Evolutionary conservation across 148 eudicot species (phyloP).

Genomic region (Camellia granthamiana): DNA sequence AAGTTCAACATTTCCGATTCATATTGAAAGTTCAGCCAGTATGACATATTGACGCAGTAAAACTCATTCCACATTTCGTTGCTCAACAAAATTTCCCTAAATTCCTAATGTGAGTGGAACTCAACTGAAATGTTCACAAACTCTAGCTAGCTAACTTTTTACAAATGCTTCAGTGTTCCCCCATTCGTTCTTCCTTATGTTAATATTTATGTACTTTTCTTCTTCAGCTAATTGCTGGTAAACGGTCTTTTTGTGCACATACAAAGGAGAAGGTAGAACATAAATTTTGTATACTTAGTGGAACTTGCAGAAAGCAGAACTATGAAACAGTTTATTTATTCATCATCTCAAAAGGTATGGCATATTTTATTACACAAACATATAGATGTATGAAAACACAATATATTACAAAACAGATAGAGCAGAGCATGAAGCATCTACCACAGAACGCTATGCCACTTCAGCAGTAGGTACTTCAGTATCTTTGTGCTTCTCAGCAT

Average conservation of each 20-base stretch:
- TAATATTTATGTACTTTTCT: neutral
- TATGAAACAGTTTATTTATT: neutral
- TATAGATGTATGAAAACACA: neutral
- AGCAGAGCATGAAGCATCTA: neutral
- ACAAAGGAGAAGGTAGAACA: neutral
- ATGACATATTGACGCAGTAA: too few relatives aligned
- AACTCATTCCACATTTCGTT: too few relatives aligned
- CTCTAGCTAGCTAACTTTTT: neutral
- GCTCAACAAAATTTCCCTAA: neutral
- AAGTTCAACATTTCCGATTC: too few relatives aligned
- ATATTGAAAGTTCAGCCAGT: too few relatives aligned
- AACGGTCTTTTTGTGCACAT: neutral
- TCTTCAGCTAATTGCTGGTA: neutral
- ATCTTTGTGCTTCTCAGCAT: conserved; percentile 39
- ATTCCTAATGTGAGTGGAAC: too few relatives aligned
- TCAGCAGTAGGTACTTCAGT: neutral
- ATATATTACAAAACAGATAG: neutral
- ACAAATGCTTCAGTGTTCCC: neutral
- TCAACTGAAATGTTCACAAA: neutral
- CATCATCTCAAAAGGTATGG: neutral
- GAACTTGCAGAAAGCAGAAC: neutral
- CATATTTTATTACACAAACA: neutral
- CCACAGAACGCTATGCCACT: neutral
- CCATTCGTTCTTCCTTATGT: neutral
- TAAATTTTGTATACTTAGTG: neutral